Base-by-base conservation (phyloP, 225 moss, liverwort and hornwort species). In the Anthoceros angustus region DNA sequence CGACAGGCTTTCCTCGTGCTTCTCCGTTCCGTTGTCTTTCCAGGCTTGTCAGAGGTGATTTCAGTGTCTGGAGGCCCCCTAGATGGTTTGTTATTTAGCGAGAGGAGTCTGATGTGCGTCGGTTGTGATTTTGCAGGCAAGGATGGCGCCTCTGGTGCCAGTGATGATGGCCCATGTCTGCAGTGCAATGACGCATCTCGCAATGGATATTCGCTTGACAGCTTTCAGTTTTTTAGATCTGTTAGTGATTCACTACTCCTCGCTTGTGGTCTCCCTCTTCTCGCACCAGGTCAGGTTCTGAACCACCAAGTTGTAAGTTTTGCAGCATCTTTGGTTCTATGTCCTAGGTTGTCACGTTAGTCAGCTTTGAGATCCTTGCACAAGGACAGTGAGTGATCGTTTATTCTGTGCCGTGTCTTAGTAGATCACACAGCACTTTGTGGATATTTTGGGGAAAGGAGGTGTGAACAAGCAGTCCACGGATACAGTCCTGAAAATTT, bases 181-280 rank as follows among this genome's bases (percentile, higher is more conserved):
- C 82, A 89, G 92, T 76, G 95, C 95, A 76, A 98, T 92, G 91
- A 98, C 91, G 10, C 95, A 98, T 75, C 76, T 92, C 78, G 79
- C 83, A 76, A 70, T 86, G 68, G 92, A 98, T 77, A 78, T 98
- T 69, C 95, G 95, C 68, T 72, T 91, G 39, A 77, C 85, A 74
- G 95, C 95, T 23, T 86, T 85, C 76, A 82, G 79, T 39, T 87
- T 98, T 72, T 66, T 86, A 62, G 87, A 98, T 64, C 78, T 89
- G 67, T 81, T 98, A 70, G 71, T 98, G 62, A 83, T 88, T 66
- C 88, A 89, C 68, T 87, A 78, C 74, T 75, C 91, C 67, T 71
- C 75, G 42, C 84, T 92, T 8, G 83, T 98, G 39, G 82, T 92
- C 72, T 77, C 84, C 62, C 72, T 72, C 62, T 98, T 79, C 66